Conservation (phyloP, 1,139 yeast genomes). For the Pichia sp. region DNA sequence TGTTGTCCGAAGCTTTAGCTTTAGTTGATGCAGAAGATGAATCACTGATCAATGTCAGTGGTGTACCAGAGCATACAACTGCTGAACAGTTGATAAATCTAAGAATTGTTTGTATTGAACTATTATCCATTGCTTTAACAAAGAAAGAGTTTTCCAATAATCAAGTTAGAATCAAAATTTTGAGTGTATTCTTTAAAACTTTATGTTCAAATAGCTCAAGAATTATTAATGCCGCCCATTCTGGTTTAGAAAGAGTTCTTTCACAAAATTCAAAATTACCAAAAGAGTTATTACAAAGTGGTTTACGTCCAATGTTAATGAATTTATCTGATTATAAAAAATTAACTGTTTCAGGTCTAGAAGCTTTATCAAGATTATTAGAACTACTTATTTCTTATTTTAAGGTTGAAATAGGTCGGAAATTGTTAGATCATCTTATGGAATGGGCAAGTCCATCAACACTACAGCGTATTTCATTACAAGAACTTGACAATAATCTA, state of each 20-base stretch:
- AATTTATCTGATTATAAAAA: constrained; percentile 90
- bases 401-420: constrained; percentile 93
- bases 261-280: constrained; percentile 87
- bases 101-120: constrained; percentile 80
- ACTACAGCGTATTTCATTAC: constrained; percentile 62
- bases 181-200: constrained; percentile 93
- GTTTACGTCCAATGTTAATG: constrained; percentile 91
- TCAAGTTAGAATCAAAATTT: constrained; percentile 75
- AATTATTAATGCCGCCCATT: constrained; percentile 89
- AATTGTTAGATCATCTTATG: constrained; percentile 83
- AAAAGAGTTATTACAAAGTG: constrained; percentile 86
- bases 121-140: constrained; percentile 77
- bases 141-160: constrained; percentile 69
- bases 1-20: constrained; percentile 85
- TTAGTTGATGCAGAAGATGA: constrained; percentile 97
- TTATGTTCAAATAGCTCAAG: constrained; percentile 79
- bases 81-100: constrained; percentile 80
- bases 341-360: constrained; percentile 81
- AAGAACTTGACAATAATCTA: constrained; percentile 70
- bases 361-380: constrained; percentile 80
- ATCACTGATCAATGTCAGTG: constrained; percentile 79
- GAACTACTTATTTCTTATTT: constrained; percentile 87
- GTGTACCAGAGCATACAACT: constrained; percentile 80
- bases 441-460: constrained; percentile 94
- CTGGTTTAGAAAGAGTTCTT: constrained; percentile 76